Base-by-base conservation (phyloP, 1,284 basidiomycete species). In the Trichosporon ovoides region DNA sequence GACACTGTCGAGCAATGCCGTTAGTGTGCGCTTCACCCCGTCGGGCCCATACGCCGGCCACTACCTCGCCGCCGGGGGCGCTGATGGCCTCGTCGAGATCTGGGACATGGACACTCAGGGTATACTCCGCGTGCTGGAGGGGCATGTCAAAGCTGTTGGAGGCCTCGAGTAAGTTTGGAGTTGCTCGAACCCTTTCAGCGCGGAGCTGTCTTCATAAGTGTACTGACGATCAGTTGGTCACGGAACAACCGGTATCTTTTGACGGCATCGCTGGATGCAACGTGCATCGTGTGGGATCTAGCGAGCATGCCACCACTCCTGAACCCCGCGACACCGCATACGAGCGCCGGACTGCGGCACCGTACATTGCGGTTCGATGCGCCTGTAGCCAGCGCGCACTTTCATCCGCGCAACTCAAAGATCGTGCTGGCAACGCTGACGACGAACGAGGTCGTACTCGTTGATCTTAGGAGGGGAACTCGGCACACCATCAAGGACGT, bases 241-340 rank as follows among this genome's bases (percentile, higher is more conserved):
- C 82, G 85, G 55, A 87, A 94, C 75, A 93, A 91, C 38, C 84
- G 92, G 57, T 98, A 88, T 77, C 80, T 98, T 16, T 79, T 97
- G 38, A 89, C 89, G 1, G 84, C 89, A 4, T 92, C 90, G 3
- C 87, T 88, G 67, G 96, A 99, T 73, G 93, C 91, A 85, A 97
- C 94, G 66, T 85, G 89, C 38, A 87, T 96, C 57, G 78, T 98
- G 38, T 98, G 95, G 95, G 96, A 99, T 73, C 80, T 99, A 0
- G 71, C 69, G 7, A 62, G 65, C 50, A 57, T 58, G 22, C 56
- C 58, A 5, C 61, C 61, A 11, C 24, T 63, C 4, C 49, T 63
- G 20, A 37, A 48, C 2, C 20, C 53, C 16, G 11, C 43, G 5
- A 28, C 43, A 3, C 43, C 43, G 7, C 43, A 28, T 7, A 24